Percentiles rank a stretch among this genome's conserved stretches.
These are phyloP conservation scores for Stemphylium beticola DNA, from an alignment of 2,329 filamentous ascomycete species.

Conservation along the genomic window DNA sequence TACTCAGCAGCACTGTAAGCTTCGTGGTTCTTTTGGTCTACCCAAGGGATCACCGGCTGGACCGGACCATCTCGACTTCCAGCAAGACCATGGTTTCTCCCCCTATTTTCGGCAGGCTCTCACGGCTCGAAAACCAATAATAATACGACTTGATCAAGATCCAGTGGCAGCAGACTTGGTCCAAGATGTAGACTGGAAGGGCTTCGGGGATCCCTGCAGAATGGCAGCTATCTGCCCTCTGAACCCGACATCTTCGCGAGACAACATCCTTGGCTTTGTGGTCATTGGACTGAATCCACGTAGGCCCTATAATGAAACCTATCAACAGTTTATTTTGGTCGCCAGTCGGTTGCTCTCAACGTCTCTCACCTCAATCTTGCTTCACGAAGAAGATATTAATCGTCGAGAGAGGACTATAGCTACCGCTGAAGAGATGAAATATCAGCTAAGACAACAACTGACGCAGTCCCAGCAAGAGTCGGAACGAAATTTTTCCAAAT, in stretches of 20 bases:
- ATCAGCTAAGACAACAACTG: slow-evolving; percentile 40
- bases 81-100: slow-evolving; percentile 19
- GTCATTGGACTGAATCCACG: slow-evolving; percentile 50
- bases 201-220: slow-evolving; percentile 45
- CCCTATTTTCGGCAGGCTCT: slow-evolving; percentile 42
- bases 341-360: slow-evolving; percentile 47
- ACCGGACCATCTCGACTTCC: slow-evolving; percentile 30
- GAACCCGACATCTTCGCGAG: slow-evolving; percentile 38
- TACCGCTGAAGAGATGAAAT: slow-evolving; percentile 44
- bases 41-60: slow-evolving; percentile 26
- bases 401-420: slow-evolving; percentile 45
- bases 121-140: slow-evolving; percentile 28
- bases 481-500: slow-evolving; percentile 39
- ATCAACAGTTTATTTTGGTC: slow-evolving; percentile 47
- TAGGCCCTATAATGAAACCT: slow-evolving; percentile 48
- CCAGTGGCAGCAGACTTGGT: slow-evolving; percentile 38
- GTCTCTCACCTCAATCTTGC: slow-evolving; percentile 47
- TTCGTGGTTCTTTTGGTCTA: slow-evolving; percentile 33
- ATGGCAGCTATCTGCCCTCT: slow-evolving; percentile 46
- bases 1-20: slow-evolving; percentile 22
- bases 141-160: slow-evolving; percentile 37
- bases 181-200: slow-evolving; percentile 38
- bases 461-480: slow-evolving; percentile 41
- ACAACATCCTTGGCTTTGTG: slow-evolving; percentile 49
- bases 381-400: slow-evolving; percentile 49